These are phyloP conservation scores for Penicillium vulpinum DNA, from an alignment of 2,329 filamentous ascomycete species.

Conservation along the genomic window DNA sequence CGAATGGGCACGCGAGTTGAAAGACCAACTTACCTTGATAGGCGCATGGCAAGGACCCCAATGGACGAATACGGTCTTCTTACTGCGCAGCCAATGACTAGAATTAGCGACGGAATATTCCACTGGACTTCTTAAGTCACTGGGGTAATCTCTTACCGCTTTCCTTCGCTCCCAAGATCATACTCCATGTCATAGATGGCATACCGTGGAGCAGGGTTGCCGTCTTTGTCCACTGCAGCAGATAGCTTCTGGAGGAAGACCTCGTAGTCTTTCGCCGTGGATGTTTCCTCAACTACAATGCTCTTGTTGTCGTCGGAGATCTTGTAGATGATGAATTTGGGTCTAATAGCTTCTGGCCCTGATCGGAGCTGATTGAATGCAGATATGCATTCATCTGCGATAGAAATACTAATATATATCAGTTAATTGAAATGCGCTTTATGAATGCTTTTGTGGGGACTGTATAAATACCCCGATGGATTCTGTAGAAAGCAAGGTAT, in stretches of 20 bases:
- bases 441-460: neutral
- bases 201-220: constrained; percentile 25
- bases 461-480: neutral
- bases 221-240: constrained; percentile 26
- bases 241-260: constrained; percentile 12
- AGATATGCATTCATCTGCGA: constrained; percentile 30
- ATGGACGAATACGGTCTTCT: neutral
- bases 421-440: neutral
- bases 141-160: constrained; percentile 23
- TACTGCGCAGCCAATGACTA: neutral
- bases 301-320: constrained; percentile 39
- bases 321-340: constrained; percentile 52
- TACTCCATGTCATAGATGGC: constrained; percentile 42
- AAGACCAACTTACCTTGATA: neutral
- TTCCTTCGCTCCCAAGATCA: constrained; percentile 39
- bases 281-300: constrained; percentile 38
- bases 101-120: neutral
- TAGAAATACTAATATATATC: neutral
- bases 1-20: neutral
- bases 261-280: constrained; percentile 36
- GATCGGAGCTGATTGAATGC: constrained; percentile 35
- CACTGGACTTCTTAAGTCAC: neutral
- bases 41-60: neutral
- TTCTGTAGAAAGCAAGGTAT: neutral
- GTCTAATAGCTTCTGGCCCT: constrained; percentile 36